These are phyloP conservation scores for Chloris gayana DNA, from an alignment of 176 grass and related monocot genomes.

Conservation along the genomic window DNA sequence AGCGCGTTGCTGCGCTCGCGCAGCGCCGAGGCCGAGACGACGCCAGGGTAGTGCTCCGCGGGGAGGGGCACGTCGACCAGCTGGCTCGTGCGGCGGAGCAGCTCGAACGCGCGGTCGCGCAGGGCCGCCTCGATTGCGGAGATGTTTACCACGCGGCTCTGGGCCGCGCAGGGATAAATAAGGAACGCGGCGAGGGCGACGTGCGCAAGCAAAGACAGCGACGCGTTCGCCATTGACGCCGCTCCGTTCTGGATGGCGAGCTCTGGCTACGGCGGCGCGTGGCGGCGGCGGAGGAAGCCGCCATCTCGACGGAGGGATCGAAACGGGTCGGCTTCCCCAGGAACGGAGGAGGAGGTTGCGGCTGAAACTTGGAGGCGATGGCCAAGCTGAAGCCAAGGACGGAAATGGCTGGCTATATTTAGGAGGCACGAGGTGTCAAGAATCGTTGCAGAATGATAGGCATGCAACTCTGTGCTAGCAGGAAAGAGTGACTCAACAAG, in stretches of 20 bases:
- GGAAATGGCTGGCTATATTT: constrained; percentile 43
- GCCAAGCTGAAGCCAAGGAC: constrained; percentile 18
- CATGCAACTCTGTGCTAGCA: not conserved
- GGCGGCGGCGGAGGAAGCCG: constrained; percentile 37
- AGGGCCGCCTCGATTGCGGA: constrained; percentile 37
- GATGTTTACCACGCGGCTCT: constrained; percentile 6
- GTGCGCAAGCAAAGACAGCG: constrained; percentile 3
- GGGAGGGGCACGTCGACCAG: constrained; percentile 33
- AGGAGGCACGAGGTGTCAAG: constrained; percentile 10
- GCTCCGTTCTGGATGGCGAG: not conserved
- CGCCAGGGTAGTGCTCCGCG: not conserved
- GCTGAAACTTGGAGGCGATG: not conserved
- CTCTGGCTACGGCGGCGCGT: not conserved
- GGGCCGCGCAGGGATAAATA: not conserved
- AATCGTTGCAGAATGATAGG: not conserved
- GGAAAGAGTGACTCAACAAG: not conserved
- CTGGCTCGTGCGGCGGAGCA: constrained; percentile 40
- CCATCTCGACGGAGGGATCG: constrained; percentile 31
- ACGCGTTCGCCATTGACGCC: constrained; percentile 19
- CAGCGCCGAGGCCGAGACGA: constrained; percentile 48
- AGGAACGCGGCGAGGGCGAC: constrained; percentile 17
- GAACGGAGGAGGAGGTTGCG: constrained; percentile 6
- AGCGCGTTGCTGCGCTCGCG: constrained; percentile 52
- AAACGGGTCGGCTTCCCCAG: not conserved
- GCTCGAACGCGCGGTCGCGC: constrained; percentile 49